These are phyloP conservation scores for Sugiyamaella boreocaroliniensis DNA, from an alignment of 805 yeast species.

Conservation along the genomic window DNA sequence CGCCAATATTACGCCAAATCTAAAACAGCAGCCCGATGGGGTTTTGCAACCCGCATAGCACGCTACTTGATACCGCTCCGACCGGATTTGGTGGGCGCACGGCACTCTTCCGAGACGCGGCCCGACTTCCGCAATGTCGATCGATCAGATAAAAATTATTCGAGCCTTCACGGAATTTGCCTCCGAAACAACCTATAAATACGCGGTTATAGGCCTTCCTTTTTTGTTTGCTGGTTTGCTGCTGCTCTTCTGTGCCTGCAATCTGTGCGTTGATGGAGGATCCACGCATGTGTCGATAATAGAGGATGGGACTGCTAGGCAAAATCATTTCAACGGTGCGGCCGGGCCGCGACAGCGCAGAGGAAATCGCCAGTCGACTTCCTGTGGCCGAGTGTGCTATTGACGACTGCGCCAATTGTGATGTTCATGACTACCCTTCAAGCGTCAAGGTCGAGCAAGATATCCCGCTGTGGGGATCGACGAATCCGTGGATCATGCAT, in stretches of 20 bases:
- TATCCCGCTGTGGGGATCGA: constrained; percentile 58
- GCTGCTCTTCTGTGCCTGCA: background rate
- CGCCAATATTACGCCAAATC: too few relatives aligned
- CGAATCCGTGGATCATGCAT: constrained; percentile 64
- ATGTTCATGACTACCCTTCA: constrained; percentile 42
- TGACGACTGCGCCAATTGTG: constrained; percentile 50
- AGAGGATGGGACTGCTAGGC: constrained; percentile 11
- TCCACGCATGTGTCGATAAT: background rate
- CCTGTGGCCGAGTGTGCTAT: constrained; percentile 43
- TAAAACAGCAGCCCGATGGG: too few relatives aligned
- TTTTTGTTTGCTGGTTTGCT: background rate
- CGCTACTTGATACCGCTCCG: too few relatives aligned
- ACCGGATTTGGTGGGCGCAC: too few relatives aligned
- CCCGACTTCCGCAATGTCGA: background rate
- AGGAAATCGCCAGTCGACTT: constrained; percentile 33
- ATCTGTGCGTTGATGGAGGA: too few relatives aligned
- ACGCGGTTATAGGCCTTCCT: too few relatives aligned
- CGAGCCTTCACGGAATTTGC: background rate
- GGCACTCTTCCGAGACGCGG: background rate
- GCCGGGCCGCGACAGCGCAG: constrained; percentile 15
- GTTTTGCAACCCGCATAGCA: too few relatives aligned
- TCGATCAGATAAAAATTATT: background rate
- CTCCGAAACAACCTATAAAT: background rate
- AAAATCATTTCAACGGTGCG: constrained; percentile 6
- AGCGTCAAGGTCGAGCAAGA: constrained; percentile 41